Conservation (phyloP, 2,329 filamentous ascomycete genomes). For the Xylariales sp. region DNA sequence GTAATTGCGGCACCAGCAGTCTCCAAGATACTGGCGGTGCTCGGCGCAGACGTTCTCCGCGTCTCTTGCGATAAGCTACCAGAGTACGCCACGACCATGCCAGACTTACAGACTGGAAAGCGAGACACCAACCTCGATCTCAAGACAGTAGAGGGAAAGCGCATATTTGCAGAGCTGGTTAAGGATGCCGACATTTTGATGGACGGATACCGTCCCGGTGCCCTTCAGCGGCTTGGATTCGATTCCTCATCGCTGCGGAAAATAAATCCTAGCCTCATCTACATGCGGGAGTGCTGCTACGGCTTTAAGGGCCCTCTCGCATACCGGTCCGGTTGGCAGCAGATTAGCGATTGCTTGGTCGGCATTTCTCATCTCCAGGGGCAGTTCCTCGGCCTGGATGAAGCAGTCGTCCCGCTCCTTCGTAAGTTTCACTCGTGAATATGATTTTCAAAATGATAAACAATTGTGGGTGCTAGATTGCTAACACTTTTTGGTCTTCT, state of each 20-base stretch:
- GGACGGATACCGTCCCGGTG: slow-evolving; percentile 66
- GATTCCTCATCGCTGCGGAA: slow-evolving; percentile 47
- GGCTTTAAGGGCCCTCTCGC: slow-evolving; percentile 59
- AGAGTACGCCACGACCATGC: slow-evolving; percentile 68
- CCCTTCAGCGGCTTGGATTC: slow-evolving; percentile 60
- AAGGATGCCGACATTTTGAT: slow-evolving; percentile 61
- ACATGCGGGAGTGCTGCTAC: slow-evolving; percentile 69
- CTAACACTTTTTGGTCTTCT: too few relatives aligned
- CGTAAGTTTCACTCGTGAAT: too few relatives aligned
- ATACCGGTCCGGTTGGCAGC: slow-evolving; percentile 59
- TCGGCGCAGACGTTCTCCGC: slow-evolving; percentile 70
- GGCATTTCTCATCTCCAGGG: slow-evolving; percentile 23
- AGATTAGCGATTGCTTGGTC: slow-evolving; percentile 31
- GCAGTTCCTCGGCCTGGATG: slow-evolving; percentile 19
- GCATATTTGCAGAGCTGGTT: slow-evolving; percentile 53
- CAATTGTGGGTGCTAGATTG: too few relatives aligned
- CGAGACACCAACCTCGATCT: slow-evolving; percentile 61
- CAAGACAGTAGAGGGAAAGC: slow-evolving; percentile 45
- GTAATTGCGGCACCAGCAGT: slow-evolving; percentile 73
- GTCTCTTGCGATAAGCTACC: slow-evolving; percentile 62
- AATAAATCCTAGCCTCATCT: slow-evolving; percentile 60
- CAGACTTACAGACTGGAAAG: slow-evolving; percentile 64
- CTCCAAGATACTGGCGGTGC: slow-evolving; percentile 64
- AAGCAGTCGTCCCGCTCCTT: slow-evolving; percentile 20
- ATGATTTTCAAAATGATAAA: too few relatives aligned